A percentile compares a stretch with the other conserved stretches of the same genome.
These are phyloP conservation scores for Verticillium nubilum DNA, from an alignment of 2,329 filamentous ascomycete species.

Conservation along the genomic window DNA sequence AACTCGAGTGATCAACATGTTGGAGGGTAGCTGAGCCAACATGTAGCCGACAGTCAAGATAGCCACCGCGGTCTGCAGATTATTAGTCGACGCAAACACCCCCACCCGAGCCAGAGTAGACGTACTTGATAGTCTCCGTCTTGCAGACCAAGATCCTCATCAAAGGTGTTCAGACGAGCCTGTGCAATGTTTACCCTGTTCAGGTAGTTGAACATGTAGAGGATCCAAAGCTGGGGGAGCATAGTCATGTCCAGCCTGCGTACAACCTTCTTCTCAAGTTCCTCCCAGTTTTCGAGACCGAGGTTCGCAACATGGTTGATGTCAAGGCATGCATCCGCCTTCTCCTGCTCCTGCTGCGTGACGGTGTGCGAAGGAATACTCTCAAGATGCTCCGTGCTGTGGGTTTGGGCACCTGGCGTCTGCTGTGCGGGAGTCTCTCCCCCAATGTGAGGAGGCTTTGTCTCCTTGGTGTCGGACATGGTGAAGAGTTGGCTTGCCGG, in stretches of 20 bases:
- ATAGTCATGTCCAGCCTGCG: conserved; percentile 13
- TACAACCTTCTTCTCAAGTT: conserved; percentile 10
- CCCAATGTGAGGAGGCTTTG: no score
- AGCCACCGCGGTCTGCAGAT: conserved; percentile 27
- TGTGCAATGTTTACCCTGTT: conserved; percentile 16
- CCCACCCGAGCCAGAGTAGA: neutral
- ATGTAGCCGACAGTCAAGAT: conserved; percentile 41
- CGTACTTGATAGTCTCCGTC: conserved; percentile 4
- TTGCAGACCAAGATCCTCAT: conserved; percentile 17
- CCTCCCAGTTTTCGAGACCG: neutral
- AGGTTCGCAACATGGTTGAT: neutral
- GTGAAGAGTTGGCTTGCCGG: no score
- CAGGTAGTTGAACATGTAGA: conserved; percentile 17
- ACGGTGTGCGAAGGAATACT: neutral
- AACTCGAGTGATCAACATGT: conserved; percentile 49
- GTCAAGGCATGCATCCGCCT: neutral
- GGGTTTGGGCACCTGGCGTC: no score
- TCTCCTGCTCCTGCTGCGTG: neutral
- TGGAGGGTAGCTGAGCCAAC: conserved; percentile 57
- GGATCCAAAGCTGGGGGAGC: conserved; percentile 14
- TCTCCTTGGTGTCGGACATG: no score
- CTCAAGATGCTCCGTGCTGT: neutral
- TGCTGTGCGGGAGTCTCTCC: no score
- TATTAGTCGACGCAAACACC: neutral
- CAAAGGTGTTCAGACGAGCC: conserved; percentile 15